Base-by-base conservation (phyloP, 176 grass and related monocot species). In the Microstegium vimineum region DNA sequence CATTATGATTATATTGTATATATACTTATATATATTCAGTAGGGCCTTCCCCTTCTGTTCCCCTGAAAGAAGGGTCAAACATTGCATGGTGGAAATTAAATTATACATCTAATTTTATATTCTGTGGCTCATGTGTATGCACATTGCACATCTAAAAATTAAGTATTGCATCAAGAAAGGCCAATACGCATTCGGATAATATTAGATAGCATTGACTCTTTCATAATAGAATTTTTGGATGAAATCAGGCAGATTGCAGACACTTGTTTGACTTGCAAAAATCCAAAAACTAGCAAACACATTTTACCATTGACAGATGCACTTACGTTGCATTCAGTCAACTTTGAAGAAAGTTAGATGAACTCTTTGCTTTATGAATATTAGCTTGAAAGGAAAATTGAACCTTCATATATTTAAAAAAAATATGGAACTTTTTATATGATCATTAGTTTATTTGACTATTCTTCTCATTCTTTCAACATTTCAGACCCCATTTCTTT, bases 401-500 rank as follows among this genome's bases (percentile, higher is more conserved):
- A 36, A 62, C 3, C n/a, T n/a, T n/a, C n/a, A n/a, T n/a, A n/a
- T n/a, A n/a, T n/a, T n/a, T n/a, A n/a, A n/a, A n/a, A n/a, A n/a
- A n/a, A n/a, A n/a, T n/a, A n/a, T n/a, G n/a, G n/a, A n/a, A 83
- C 5, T 57, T 10, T 65, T 78, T n/a, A 54, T 22, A 43, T 78
- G 9, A 31, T 12, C 31, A 45, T 63, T 61, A 2, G 6, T 81
- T 62, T 57, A 22, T 18, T 54, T 63, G 17, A 22, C 22, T 37
- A 52, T 78, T 70, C 1, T 25, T 16, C 27, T 66, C 18, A 26
- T 33, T 74, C 18, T 1, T 6, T 27, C n/a, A 43, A 76, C 36
- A 60, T 91, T 87, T 60, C 87, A 99, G 93, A 98, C 92, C 36
- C 90, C 90, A 23, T 80, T 98, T 82, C 31, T 98, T 65, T 98